Evolutionary conservation across 345 rosid genomes (phyloP).

Genomic region (Luvunga scandens): DNA sequence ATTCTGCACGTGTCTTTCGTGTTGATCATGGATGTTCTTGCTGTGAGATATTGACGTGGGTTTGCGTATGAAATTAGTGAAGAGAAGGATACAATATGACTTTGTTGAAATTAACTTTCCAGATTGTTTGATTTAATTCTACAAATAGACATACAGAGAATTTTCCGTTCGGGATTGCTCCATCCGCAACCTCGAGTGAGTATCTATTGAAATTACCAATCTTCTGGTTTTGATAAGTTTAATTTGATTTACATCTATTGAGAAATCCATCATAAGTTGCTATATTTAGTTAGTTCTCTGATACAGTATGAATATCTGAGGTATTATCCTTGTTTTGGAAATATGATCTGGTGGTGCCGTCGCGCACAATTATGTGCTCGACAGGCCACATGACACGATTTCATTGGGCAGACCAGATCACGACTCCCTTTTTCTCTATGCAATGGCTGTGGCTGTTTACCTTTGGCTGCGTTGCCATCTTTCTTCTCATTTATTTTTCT

Average conservation of each 20-base stretch:
- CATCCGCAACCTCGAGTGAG: conserved; percentile 94
- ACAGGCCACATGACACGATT: too few relatives aligned
- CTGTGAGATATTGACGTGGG: neutral
- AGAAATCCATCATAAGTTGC: neutral
- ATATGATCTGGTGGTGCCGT: too few relatives aligned
- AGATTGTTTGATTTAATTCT: conserved; percentile 42
- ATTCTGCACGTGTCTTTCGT: too few relatives aligned
- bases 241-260: neutral
- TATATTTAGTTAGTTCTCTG: neutral
- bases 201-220: conserved; percentile 17
- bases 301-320: neutral
- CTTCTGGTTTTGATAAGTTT: neutral
- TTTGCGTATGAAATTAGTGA: neutral
- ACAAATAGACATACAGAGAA: conserved; percentile 67
- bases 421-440: neutral
- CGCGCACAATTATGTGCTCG: too few relatives aligned
- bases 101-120: neutral
- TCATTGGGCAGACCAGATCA: too few relatives aligned
- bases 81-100: neutral
- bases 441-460: neutral
- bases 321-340: too few relatives aligned
- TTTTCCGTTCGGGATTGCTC: conserved; percentile 74
- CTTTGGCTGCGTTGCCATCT: neutral
- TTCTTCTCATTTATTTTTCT: neutral
- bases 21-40: neutral